Conservation (phyloP, 2,329 filamentous ascomycete genomes). For the Neopestalotiopsis sp. region DNA sequence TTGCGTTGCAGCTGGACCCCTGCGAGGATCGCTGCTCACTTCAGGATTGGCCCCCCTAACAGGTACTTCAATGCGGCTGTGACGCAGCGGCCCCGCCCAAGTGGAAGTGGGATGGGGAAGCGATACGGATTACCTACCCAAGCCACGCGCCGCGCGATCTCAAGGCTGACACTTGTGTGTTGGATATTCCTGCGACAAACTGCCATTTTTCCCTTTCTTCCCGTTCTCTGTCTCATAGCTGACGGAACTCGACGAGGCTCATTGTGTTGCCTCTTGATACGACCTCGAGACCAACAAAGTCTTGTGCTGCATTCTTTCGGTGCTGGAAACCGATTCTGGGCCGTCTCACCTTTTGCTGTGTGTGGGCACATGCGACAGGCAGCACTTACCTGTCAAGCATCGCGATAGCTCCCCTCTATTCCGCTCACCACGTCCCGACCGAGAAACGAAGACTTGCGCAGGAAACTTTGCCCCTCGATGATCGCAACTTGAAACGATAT, state of each 20-base stretch:
- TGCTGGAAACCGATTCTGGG: slow-evolving; percentile 12
- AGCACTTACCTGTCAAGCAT: background rate
- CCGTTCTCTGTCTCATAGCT: background rate
- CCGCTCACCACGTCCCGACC: background rate
- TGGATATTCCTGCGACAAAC: background rate
- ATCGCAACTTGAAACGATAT: background rate
- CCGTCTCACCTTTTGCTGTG: background rate
- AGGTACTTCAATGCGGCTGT: slow-evolving; percentile 16
- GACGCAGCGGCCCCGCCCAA: slow-evolving; percentile 11
- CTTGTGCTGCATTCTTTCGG: slow-evolving; percentile 7
- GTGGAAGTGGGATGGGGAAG: slow-evolving; percentile 15
- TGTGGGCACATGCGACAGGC: background rate
- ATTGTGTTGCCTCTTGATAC: background rate
- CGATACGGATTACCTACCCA: slow-evolving; percentile 8
- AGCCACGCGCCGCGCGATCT: slow-evolving; percentile 17
- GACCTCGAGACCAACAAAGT: background rate
- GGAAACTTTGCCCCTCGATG: background rate
- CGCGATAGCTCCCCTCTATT: background rate
- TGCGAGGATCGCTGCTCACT: slow-evolving; percentile 13
- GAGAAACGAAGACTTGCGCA: background rate
- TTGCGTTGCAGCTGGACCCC: slow-evolving; percentile 10
- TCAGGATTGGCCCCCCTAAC: slow-evolving; percentile 11
- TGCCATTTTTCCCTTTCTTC: background rate
- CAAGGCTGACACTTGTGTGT: slow-evolving; percentile 15
- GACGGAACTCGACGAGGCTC: background rate